Percentiles rank a stretch among this genome's conserved stretches.
Evolutionary conservation across 2,329 filamentous ascomycete genomes (phyloP).

Genomic region (Fusarium circinatum): DNA sequence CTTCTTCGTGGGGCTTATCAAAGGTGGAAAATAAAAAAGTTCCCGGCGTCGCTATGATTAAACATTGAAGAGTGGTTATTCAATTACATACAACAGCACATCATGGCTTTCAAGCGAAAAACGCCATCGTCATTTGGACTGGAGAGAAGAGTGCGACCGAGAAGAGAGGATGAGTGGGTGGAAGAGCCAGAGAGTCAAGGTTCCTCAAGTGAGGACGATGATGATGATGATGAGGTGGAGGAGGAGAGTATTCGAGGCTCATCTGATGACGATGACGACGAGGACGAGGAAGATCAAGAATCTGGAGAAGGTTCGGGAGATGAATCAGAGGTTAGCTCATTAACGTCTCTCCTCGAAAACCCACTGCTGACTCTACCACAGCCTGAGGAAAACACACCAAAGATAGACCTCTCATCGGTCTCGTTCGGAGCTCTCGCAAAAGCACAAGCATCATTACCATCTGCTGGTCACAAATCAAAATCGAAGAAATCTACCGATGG

Average conservation of each 20-base stretch:
- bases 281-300: slow-evolving; percentile 31
- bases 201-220: slow-evolving; percentile 43
- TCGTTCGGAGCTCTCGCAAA: slow-evolving; percentile 92
- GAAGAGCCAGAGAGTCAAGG: slow-evolving; percentile 50
- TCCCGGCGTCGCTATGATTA: background rate
- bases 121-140: slow-evolving; percentile 47
- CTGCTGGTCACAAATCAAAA: slow-evolving; percentile 42
- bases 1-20: slow-evolving; percentile 32
- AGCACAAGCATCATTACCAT: slow-evolving; percentile 76
- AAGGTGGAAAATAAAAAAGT: slow-evolving; percentile 28
- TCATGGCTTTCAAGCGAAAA: slow-evolving; percentile 56
- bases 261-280: slow-evolving; percentile 44
- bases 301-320: slow-evolving; percentile 41
- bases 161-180: slow-evolving; percentile 57
- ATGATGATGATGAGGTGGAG: slow-evolving; percentile 45
- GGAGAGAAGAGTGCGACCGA: slow-evolving; percentile 56
- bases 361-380: slow-evolving; percentile 23
- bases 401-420: slow-evolving; percentile 66
- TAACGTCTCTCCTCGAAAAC: background rate
- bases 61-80: background rate
- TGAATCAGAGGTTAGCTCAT: slow-evolving; percentile 41
- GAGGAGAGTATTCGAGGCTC: slow-evolving; percentile 43
- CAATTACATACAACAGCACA: slow-evolving; percentile 5
- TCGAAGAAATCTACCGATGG: slow-evolving; percentile 39
- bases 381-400: slow-evolving; percentile 46